Evolutionary conservation across 345 rosid species (phyloP).

Genomic region (Aquilaria malaccensis): DNA sequence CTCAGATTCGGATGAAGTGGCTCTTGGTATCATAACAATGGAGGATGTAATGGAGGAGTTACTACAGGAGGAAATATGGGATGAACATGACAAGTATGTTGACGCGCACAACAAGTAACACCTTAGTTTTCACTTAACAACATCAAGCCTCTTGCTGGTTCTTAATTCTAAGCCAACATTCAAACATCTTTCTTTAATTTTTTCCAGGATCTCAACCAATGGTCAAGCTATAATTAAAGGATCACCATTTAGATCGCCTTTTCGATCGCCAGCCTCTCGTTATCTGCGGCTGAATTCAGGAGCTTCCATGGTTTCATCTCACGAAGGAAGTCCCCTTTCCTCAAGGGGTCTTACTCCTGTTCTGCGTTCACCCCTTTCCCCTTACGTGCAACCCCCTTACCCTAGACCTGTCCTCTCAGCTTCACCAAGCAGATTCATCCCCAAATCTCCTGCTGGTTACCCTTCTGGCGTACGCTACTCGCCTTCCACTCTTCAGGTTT

Average conservation of each 20-base stretch:
- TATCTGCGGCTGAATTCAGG: no score
- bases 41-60: slow-evolving; percentile 93
- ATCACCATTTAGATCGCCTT: slow-evolving; percentile 36
- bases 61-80: slow-evolving; percentile 72
- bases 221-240: slow-evolving; percentile 26
- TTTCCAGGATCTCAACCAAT: slow-evolving; percentile 44
- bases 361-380: slow-evolving; percentile 45
- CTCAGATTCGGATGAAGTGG: slow-evolving; percentile 39
- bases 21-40: slow-evolving; percentile 66
- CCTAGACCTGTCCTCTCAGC: slow-evolving; percentile 35
- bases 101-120: slow-evolving; percentile 52
- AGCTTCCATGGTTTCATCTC: no score
- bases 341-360: slow-evolving; percentile 36
- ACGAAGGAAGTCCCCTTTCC: slow-evolving; percentile 26
- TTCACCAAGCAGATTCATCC: slow-evolving; percentile 35
- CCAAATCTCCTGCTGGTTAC: slow-evolving; percentile 19
- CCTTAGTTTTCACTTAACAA: background rate
- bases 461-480: slow-evolving; percentile 14
- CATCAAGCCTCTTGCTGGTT: background rate
- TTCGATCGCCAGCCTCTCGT: slow-evolving; percentile 12
- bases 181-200: background rate
- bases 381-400: slow-evolving; percentile 40
- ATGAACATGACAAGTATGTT: slow-evolving; percentile 62
- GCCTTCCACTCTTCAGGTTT: slow-evolving; percentile 31
- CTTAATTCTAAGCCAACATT: background rate